Conservation (phyloP, 257 asterid species). For the Nicotiana noctiflora region DNA sequence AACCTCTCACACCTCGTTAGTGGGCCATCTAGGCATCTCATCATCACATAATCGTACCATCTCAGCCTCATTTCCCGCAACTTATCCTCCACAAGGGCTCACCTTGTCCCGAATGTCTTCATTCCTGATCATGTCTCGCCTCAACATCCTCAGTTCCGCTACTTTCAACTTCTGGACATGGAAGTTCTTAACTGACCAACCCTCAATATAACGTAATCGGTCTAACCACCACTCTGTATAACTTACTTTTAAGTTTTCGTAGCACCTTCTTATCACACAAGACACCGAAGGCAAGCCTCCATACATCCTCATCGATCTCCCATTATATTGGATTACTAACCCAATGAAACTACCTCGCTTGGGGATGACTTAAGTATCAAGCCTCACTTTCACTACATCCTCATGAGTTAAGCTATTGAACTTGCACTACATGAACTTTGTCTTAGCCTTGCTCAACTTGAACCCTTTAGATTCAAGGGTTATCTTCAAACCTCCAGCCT, state of each 20-base stretch:
- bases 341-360: too few species aligned
- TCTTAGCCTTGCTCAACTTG: neutral
- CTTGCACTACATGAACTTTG: neutral
- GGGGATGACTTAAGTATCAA: neutral
- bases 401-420: neutral
- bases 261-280: neutral
- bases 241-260: neutral
- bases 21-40: too few species aligned
- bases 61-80: too few species aligned
- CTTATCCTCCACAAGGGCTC: too few species aligned
- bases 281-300: neutral
- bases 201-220: neutral
- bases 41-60: neutral
- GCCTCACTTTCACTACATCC: neutral
- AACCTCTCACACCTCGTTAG: too few species aligned
- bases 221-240: neutral
- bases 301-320: too few species aligned
- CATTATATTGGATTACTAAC: too few species aligned
- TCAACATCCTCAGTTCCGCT: neutral
- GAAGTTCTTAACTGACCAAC: neutral
- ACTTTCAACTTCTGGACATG: neutral
- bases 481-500: neutral
- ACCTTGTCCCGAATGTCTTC: neutral
- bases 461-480: neutral
- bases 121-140: neutral